Conservation (phyloP, 306 rosid genomes). For the Crotalaria pallida region DNA sequence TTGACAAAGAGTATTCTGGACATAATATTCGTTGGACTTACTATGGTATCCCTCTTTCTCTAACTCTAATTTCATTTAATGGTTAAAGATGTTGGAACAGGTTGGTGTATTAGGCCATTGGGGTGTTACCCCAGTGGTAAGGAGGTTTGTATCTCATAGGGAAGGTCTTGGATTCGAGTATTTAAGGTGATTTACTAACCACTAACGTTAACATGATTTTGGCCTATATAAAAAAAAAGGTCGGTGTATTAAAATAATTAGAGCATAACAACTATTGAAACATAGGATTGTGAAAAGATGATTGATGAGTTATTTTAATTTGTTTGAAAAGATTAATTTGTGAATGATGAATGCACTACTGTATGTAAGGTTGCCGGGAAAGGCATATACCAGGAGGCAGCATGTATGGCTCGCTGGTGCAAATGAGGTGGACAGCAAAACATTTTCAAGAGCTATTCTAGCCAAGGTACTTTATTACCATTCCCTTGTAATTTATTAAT, state of each 20-base stretch:
- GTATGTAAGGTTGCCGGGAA: slow-evolving; percentile 93
- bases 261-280: background rate
- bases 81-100: background rate
- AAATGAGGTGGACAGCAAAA: slow-evolving; percentile 80
- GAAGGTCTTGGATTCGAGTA: no score
- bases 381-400: slow-evolving; percentile 66
- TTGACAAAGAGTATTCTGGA: no score
- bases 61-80: background rate
- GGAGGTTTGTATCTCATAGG: no score
- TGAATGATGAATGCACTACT: background rate
- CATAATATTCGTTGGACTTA: no score
- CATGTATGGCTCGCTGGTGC: slow-evolving; percentile 92
- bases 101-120: background rate
- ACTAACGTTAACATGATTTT: no score
- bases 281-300: background rate
- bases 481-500: background rate
- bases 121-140: no score
- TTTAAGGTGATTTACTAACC: no score
- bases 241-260: no score
- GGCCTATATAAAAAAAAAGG: no score
- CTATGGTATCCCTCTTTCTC: background rate
- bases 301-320: background rate
- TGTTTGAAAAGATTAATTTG: background rate
- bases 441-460: slow-evolving; percentile 82
- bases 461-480: slow-evolving; percentile 56